Evolutionary conservation across 1,284 basidiomycete genomes (phyloP), one percentile per base, ranked within the genome.

Genomic region (Bjerkandera adusta): DNA sequence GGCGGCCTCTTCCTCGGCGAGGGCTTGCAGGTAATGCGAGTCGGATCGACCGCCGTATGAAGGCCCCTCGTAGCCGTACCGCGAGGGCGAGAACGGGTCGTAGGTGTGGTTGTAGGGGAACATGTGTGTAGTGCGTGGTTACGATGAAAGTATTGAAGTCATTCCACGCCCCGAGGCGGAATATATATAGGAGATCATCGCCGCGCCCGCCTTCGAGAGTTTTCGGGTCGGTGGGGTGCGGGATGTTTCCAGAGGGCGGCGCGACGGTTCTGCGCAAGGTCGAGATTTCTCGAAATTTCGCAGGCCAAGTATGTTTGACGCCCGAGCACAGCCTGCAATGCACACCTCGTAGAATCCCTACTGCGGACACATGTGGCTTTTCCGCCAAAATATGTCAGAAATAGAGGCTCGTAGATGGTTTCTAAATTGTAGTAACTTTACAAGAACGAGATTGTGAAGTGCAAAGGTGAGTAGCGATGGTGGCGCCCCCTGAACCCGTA

Each of bases 1-100:
- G 5, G 63, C 63, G 12, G 62, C 62, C 22, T 56, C 62, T 41
- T 65, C 63, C 35, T 65, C 61, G 15, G 63, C 62, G 27, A 65
- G 57, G 6, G 62, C 62, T 20, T 57, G 60, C 16, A 58, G 45
- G 50, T 65, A 65, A 4, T 58, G 55, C 21, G 55, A 36, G 47
- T 59, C 57, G 50, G 53, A 50, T n/a, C 47, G 46, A n/a, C 47
- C 33, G 44, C 27, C 27, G 27, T 30, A 30, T 8, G 41, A 20
- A 16, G 24, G 16, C 30, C 41, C 30, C n/a, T n/a, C n/a, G 41
- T 34, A 43, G 41, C 8, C 30, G 32, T 43, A 34, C 24, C 26
- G 39, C 12, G 39, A 29, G 27, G 15, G 29, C 24, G 24, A 16
- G 39, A 16, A 13, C 21, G 36, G 37, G 39, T 41, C 27, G 39